Conservation (phyloP, 768 basidiomycete species). For the Tulasnella sp. region DNA sequence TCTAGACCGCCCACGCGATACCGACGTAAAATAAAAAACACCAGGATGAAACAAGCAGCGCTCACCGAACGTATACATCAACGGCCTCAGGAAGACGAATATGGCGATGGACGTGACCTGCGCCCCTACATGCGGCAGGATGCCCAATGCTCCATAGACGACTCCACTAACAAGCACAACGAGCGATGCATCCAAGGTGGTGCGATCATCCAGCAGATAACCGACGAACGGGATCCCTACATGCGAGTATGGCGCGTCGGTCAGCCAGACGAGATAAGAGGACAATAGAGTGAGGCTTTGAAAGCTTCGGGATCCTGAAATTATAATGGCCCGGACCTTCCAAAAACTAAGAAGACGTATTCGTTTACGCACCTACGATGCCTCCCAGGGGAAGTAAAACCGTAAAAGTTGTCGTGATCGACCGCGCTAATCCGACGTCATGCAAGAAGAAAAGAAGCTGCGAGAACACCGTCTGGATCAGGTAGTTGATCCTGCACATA, state of each 20-base stretch:
- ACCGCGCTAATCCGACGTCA: slow-evolving; percentile 23
- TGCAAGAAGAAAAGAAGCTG: slow-evolving; percentile 27
- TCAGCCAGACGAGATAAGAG: too few relatives aligned
- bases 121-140: slow-evolving; percentile 20
- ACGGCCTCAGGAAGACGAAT: slow-evolving; percentile 27
- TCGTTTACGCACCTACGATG: slow-evolving; percentile 24
- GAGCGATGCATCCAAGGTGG: slow-evolving; percentile 15
- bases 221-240: slow-evolving; percentile 17
- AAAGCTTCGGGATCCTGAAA: too few relatives aligned
- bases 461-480: slow-evolving; percentile 26
- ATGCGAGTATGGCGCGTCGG: too few relatives aligned
- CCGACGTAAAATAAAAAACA: too few relatives aligned
- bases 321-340: too few relatives aligned
- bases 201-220: slow-evolving; percentile 16
- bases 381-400: slow-evolving; percentile 30
- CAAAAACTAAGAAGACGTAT: too few relatives aligned
- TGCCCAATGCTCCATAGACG: slow-evolving; percentile 25
- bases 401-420: slow-evolving; percentile 27
- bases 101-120: slow-evolving; percentile 26
- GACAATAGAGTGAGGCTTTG: too few relatives aligned
- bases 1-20: background rate
- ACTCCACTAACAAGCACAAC: slow-evolving; percentile 25
- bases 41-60: background rate
- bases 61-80: slow-evolving; percentile 28
- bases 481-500: slow-evolving; percentile 31